Base-by-base conservation (phyloP, 352 stramenopile genomes). In the Pythium sukuiense region DNA sequence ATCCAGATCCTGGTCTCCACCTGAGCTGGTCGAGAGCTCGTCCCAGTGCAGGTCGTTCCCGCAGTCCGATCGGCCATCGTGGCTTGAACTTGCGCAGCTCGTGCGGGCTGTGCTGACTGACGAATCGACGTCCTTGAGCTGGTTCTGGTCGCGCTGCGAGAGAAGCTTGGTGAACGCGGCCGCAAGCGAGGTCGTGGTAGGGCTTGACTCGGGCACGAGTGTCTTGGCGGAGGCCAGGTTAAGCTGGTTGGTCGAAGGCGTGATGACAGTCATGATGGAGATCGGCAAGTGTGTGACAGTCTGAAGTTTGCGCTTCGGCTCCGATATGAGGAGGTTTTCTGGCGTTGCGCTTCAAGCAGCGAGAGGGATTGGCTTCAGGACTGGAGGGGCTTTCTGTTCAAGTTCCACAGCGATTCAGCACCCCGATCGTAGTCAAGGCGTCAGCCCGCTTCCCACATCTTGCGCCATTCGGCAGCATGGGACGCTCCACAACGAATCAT, bases 41-140 rank as follows among this genome's bases (percentile, higher is more conserved):
- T 75, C 69, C 69, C 69, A 74, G 20, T 61, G 62, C 13, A 55
- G 46, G 24, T 74, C 68, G 37, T 63, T 59, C n/a, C 67, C 50
- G 45, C 61, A 74, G 43, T 74, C 67, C 6, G 67, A 74, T 24
- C 62, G 64, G 45, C 48, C 46, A 29, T 70, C 68, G 26, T 70
- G 62, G 50, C 56, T 74, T 24, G 67, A 74, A 54, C 62, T 63
- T 13, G 61, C 52, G n/a, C 61, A 70, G 54, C 58, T 71, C 11
- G 68, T 71, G 26, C 56, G 62, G 7, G 63, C 45, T 8, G 58
- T 71, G 54, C 53, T 71, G 58, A 55, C 49, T 1, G 63, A 65
- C 1, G 68, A 74, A 3, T 58, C 62, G 13, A 35, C 49, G 53
- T 74, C 67, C 16, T 63, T 57, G 18, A 63, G 56, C 29, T 57